Conservation (phyloP, 2,329 filamentous ascomycete species). For the Penicillium brasilianum region DNA sequence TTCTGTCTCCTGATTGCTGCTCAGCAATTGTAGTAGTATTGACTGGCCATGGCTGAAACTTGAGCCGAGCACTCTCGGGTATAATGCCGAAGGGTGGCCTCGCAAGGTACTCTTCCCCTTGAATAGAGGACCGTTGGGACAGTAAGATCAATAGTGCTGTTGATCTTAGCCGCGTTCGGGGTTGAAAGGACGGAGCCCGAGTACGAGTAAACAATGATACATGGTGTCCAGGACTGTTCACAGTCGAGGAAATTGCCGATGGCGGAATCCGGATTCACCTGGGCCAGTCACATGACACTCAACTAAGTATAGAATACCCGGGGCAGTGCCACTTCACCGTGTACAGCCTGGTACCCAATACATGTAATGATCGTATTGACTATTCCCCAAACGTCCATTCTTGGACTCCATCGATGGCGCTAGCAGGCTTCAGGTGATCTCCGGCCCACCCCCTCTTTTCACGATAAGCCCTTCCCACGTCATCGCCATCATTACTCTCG, state of each 20-base stretch:
- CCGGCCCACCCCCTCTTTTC: slow-evolving; percentile 35
- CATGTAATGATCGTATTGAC: background rate
- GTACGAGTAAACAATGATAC: background rate
- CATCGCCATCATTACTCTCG: slow-evolving; percentile 20
- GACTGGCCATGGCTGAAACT: background rate
- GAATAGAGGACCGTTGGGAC: background rate
- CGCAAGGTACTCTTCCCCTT: background rate
- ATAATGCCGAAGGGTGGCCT: background rate
- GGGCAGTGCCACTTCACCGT: background rate
- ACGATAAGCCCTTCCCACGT: slow-evolving; percentile 33
- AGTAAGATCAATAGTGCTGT: background rate
- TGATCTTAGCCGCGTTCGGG: background rate
- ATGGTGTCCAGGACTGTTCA: background rate
- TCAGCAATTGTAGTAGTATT: background rate
- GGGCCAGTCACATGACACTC: slow-evolving; percentile 9
- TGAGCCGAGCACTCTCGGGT: too few relatives aligned
- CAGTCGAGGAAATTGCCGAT: background rate
- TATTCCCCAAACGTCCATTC: background rate
- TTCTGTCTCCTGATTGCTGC: background rate
- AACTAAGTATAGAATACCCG: slow-evolving; percentile 1
- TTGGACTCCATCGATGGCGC: slow-evolving; percentile 18
- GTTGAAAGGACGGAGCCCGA: background rate
- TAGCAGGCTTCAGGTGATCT: slow-evolving; percentile 16
- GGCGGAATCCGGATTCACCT: slow-evolving; percentile 15
- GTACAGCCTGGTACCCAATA: background rate